Percentiles rank a stretch among this genome's conserved stretches.
Evolutionary conservation across 2,329 filamentous ascomycete genomes (phyloP).

Genomic region (Pyrenochaeta sp.): DNA sequence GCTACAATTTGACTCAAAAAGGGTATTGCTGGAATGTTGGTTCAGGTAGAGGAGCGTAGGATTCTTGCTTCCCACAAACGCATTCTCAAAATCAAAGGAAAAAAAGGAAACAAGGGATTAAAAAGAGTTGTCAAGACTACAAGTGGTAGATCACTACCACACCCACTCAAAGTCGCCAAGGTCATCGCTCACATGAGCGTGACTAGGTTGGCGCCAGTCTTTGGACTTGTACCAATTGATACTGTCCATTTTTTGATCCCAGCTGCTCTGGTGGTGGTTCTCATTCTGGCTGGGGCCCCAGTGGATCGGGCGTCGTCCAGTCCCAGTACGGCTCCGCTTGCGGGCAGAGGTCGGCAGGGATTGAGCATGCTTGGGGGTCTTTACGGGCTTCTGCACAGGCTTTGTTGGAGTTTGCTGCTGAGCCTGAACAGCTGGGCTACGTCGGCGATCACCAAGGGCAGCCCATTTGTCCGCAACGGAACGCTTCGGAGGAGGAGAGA

Average conservation of each 20-base stretch:
- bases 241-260: slow-evolving; percentile 37
- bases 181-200: slow-evolving; percentile 62
- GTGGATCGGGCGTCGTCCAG: slow-evolving; percentile 48
- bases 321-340: slow-evolving; percentile 51
- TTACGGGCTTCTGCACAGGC: slow-evolving; percentile 54
- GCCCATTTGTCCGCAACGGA: slow-evolving; percentile 84
- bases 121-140: slow-evolving; percentile 58
- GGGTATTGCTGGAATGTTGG: slow-evolving; percentile 23
- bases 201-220: slow-evolving; percentile 58
- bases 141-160: slow-evolving; percentile 79
- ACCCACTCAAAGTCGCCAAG: slow-evolving; percentile 91
- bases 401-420: slow-evolving; percentile 55
- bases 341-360: slow-evolving; percentile 44
- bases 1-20: slow-evolving; percentile 42
- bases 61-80: slow-evolving; percentile 35
- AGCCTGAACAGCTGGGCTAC: slow-evolving; percentile 65
- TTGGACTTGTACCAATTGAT: slow-evolving; percentile 55
- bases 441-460: slow-evolving; percentile 82
- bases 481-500: slow-evolving; percentile 74
- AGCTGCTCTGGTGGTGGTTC: slow-evolving; percentile 36
- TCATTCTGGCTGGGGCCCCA: slow-evolving; percentile 49
- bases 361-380: slow-evolving; percentile 42
- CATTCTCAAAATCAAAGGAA: slow-evolving; percentile 24
- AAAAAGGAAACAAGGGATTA: slow-evolving; percentile 44
- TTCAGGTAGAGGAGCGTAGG: slow-evolving; percentile 27